Evolutionary conservation across 2,329 filamentous ascomycete species (phyloP), one percentile per base, ranked within the genome.

Genomic region (Exophiala aquamarina): DNA sequence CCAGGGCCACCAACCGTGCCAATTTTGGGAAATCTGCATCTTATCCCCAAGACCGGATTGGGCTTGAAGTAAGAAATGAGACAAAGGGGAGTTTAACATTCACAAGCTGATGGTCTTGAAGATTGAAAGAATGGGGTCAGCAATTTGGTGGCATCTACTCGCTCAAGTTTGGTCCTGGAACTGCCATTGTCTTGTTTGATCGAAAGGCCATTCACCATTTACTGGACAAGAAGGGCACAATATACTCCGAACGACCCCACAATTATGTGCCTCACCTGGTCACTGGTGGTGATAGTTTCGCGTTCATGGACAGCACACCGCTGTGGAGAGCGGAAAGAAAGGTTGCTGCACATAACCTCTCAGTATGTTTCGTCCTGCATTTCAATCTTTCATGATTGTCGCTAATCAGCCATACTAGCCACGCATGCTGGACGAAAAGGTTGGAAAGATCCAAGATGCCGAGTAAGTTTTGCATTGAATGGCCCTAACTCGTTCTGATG

Each of bases 21-120:
- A 1, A 37, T 74, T 1, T 58, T 79, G 6, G 76, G 76, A 3
- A 79, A 79, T 38, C 56, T 79, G 4, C 64, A 66, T 21, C 64
- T 68, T 41, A 62, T 71, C n/a, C 65, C 66, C 3, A 59, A 52
- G 28, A 63, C 61, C 17, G 58, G 62, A 2, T 52, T 60, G 1
- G 56, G 62, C 19, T 36, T 45, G 23, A 15, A 49, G 35, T 49
- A 20, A 40, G 23, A n/a, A 28, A 17, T 5, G 13, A 10, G 3
- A 3, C 10, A 18, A 31, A n/a, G 26, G 8, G 3, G 8, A 20
- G 3, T 9, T 13, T 23, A 41, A 17, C 68, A 4, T n/a, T n/a
- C n/a, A n/a, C n/a, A n/a, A n/a, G n/a, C n/a, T n/a, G n/a, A n/a
- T n/a, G n/a, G n/a, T n/a, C 62, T 17, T 18, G 41, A 4, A 72